Percentiles rank a stretch among this genome's conserved stretches.
Conservation (phyloP, 306 rosid species). For the Hippophae tibetana region DNA sequence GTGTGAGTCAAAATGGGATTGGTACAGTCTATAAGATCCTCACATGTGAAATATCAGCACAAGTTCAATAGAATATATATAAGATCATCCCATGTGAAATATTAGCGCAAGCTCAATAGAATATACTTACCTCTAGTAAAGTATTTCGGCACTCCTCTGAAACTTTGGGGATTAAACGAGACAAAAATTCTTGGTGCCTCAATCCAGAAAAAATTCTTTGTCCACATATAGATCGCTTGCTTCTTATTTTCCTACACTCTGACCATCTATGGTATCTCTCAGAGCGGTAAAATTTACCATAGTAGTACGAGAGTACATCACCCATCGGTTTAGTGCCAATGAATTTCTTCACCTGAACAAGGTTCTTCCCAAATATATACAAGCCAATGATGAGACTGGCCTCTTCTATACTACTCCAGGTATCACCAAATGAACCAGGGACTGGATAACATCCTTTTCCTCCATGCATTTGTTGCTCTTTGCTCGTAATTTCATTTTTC, state of each 20-base stretch:
- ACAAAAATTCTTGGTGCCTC: slow-evolving; percentile 71
- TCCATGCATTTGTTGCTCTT: slow-evolving; percentile 18
- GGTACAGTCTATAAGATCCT: not conserved
- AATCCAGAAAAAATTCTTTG: slow-evolving; percentile 66
- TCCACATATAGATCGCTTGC: slow-evolving; percentile 56
- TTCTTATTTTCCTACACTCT: slow-evolving; percentile 53
- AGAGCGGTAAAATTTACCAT: slow-evolving; percentile 72
- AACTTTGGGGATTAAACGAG: slow-evolving; percentile 48
- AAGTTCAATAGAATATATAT: slow-evolving; percentile 1
- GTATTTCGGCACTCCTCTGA: slow-evolving; percentile 41
- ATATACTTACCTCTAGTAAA: slow-evolving; percentile 48
- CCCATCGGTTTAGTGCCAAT: slow-evolving; percentile 58
- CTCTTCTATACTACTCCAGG: slow-evolving; percentile 63
- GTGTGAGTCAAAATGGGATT: no score
- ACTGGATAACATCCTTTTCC: slow-evolving; percentile 35
- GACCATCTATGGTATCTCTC: slow-evolving; percentile 65
- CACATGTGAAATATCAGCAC: slow-evolving; percentile 1
- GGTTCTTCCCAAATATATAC: slow-evolving; percentile 79
- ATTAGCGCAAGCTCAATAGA: slow-evolving; percentile 5
- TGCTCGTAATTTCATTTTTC: slow-evolving; percentile 24
- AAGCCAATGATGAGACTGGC: slow-evolving; percentile 66
- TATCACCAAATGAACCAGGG: slow-evolving; percentile 46
- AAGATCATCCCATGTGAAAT: not conserved
- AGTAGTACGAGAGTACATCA: slow-evolving; percentile 67
- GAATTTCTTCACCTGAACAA: slow-evolving; percentile 58